Evolutionary conservation across 148 eudicot species (phyloP).

Genomic region (Oxyria digyna): DNA sequence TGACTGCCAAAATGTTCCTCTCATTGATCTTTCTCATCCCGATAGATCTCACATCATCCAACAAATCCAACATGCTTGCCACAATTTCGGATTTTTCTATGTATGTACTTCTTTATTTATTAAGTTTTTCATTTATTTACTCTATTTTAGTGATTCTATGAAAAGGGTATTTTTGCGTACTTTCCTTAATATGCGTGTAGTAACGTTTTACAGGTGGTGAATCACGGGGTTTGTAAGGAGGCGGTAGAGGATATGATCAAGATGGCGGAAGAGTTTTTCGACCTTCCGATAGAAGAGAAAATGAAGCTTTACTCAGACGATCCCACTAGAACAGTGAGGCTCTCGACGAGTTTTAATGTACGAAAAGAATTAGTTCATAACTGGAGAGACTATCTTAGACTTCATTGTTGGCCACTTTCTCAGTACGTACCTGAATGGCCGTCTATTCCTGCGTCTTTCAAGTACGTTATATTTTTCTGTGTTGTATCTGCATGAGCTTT

Average conservation of each 20-base stretch:
- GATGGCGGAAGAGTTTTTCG: constrained; percentile 53
- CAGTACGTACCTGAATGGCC: constrained; percentile 66
- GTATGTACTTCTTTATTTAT: background rate
- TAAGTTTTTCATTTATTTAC: no score
- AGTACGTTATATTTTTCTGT: no score
- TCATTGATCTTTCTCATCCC: background rate
- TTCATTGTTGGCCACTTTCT: constrained; percentile 80
- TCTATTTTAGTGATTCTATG: no score
- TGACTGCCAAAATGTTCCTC: background rate
- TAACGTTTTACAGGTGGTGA: constrained; percentile 39
- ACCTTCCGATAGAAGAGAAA: constrained; percentile 67
- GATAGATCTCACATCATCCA: background rate
- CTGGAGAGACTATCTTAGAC: constrained; percentile 89
- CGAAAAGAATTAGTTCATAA: constrained; percentile 70
- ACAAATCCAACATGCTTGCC: constrained; percentile 4
- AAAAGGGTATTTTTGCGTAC: no score
- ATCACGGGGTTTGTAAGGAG: constrained; percentile 56
- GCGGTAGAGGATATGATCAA: constrained; percentile 31
- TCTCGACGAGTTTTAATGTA: constrained; percentile 77
- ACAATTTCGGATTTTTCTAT: constrained; percentile 3
- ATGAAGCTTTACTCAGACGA: constrained; percentile 83
- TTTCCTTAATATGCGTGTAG: no score
- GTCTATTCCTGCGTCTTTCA: constrained; percentile 63
- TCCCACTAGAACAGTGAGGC: constrained; percentile 56
- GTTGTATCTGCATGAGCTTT: no score